These are phyloP conservation scores for Calonectria montana DNA, from an alignment of 2,329 filamentous ascomycete genomes.

Conservation along the genomic window DNA sequence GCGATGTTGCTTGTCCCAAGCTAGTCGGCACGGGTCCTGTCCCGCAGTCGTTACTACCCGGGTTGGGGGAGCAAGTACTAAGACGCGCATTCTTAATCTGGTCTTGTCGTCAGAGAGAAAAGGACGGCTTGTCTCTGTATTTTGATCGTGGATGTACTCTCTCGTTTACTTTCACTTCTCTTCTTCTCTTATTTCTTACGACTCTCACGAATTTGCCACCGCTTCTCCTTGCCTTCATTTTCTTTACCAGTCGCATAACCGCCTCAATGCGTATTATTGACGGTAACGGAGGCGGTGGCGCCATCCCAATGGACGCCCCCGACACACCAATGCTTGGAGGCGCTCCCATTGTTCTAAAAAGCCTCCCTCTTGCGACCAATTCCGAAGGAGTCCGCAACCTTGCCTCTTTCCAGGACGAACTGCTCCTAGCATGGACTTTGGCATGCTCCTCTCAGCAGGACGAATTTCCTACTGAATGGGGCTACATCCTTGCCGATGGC, in stretches of 20 bases:
- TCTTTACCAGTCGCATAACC: slow-evolving; percentile 1
- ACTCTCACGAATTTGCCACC: slow-evolving; percentile 2
- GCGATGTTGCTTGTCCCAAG: slow-evolving; percentile 22
- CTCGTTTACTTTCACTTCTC: background rate
- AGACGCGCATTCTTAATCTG: slow-evolving; percentile 18
- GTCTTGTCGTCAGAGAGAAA: slow-evolving; percentile 4
- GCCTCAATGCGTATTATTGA: slow-evolving; percentile 38
- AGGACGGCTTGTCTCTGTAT: background rate
- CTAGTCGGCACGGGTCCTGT: slow-evolving; percentile 5
- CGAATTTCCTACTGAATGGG: slow-evolving; percentile 21
- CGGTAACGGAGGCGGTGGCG: slow-evolving; percentile 30
- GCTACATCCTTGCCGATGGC: slow-evolving; percentile 28
- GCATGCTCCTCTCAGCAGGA: slow-evolving; percentile 19
- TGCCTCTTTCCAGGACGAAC: slow-evolving; percentile 23
- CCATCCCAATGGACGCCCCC: slow-evolving; percentile 20
- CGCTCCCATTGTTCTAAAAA: slow-evolving; percentile 18
- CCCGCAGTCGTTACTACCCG: slow-evolving; percentile 9
- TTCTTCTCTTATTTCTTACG: slow-evolving; percentile 6
- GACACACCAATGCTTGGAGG: background rate
- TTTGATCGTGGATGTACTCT: background rate
- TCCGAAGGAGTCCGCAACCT: slow-evolving; percentile 10
- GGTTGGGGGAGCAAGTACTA: slow-evolving; percentile 14
- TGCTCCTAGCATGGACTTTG: slow-evolving; percentile 27
- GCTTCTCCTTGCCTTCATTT: background rate
- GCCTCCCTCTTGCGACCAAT: slow-evolving; percentile 15